These are phyloP conservation scores for Agaricales sp. DNA, from an alignment of 1,284 basidiomycete genomes.

Conservation along the genomic window DNA sequence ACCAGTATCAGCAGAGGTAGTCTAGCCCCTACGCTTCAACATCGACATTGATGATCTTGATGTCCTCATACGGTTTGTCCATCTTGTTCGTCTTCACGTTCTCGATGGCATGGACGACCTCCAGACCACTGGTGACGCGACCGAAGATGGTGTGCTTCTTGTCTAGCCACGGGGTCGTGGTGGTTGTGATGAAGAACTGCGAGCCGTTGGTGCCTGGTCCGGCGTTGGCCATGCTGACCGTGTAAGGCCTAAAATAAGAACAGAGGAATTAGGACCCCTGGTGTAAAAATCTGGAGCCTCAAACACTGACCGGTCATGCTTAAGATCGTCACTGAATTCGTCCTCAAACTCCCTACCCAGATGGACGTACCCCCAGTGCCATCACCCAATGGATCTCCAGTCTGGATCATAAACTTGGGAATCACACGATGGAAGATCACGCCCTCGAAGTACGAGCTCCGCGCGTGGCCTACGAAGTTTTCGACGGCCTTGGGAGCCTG, in stretches of 20 bases:
- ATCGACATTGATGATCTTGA: constrained; percentile 72
- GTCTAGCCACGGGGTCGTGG: constrained; percentile 91
- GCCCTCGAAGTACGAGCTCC: constrained; percentile 88
- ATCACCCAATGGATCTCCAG: constrained; percentile 93
- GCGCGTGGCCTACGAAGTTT: constrained; percentile 94
- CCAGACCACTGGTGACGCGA: constrained; percentile 70
- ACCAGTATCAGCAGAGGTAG: too few species aligned
- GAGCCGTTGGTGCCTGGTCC: constrained; percentile 91
- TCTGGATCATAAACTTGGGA: constrained; percentile 99
- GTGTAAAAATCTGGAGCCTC: too few species aligned
- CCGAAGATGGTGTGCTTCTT: constrained; percentile 96
- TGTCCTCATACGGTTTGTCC: constrained; percentile 85
- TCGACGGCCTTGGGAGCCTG: constrained; percentile 93
- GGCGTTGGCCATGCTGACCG: constrained; percentile 98
- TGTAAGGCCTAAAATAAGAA: constrained; percentile 81
- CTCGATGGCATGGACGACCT: constrained; percentile 83
- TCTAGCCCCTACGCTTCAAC: neutral
- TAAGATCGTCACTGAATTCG: constrained; percentile 83
- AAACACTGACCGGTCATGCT: constrained; percentile 73
- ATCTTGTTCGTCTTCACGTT: constrained; percentile 69
- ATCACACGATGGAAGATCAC: constrained; percentile 98
- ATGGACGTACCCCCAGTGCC: constrained; percentile 96
- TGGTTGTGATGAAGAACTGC: constrained; percentile 99
- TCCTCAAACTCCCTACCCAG: constrained; percentile 95
- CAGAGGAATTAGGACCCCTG: too few species aligned